Conservation (phyloP, 139 green algal species). For the Chlamydomonas sp. region DNA sequence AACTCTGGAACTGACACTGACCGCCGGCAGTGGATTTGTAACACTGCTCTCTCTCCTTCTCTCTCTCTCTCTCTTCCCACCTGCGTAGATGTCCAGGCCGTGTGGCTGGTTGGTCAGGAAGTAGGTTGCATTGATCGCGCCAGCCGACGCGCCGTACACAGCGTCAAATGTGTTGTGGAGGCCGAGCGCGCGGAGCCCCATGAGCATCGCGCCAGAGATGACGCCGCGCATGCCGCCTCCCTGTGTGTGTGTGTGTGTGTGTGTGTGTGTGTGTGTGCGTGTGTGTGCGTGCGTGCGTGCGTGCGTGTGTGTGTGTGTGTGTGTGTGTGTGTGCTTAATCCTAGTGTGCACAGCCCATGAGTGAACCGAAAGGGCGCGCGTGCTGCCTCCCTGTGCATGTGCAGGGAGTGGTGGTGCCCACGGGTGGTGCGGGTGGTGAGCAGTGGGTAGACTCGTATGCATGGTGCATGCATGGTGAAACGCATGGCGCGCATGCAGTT, state of each 20-base stretch:
- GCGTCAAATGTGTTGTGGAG: constrained; percentile 68
- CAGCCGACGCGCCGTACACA: constrained; percentile 72
- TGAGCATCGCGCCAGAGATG: constrained; percentile 57
- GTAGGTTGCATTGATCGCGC: constrained; percentile 82
- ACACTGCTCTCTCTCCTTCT: no score
- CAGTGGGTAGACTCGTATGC: not conserved
- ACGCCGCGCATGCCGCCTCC: constrained; percentile 77
- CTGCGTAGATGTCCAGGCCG: constrained; percentile 68
- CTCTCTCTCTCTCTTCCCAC: no score
- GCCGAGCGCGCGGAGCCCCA: constrained; percentile 59
- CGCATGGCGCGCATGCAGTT: not conserved
- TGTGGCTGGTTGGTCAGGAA: constrained; percentile 60
- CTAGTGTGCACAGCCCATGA: no score
- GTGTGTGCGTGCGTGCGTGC: no score
- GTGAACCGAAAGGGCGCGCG: no score
- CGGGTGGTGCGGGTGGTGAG: not conserved
- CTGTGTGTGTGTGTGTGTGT: not conserved
- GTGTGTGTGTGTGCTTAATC: no score
- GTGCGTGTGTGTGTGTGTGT: no score
- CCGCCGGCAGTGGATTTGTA: no score
- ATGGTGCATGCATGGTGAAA: not conserved
- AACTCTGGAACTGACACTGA: no score
- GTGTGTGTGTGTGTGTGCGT: no score
- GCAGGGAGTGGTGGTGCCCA: constrained; percentile 5
- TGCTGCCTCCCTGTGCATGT: constrained; percentile 54